Conservation (phyloP, 2,329 filamentous ascomycete genomes). For the Ampelomyces quisqualis region DNA sequence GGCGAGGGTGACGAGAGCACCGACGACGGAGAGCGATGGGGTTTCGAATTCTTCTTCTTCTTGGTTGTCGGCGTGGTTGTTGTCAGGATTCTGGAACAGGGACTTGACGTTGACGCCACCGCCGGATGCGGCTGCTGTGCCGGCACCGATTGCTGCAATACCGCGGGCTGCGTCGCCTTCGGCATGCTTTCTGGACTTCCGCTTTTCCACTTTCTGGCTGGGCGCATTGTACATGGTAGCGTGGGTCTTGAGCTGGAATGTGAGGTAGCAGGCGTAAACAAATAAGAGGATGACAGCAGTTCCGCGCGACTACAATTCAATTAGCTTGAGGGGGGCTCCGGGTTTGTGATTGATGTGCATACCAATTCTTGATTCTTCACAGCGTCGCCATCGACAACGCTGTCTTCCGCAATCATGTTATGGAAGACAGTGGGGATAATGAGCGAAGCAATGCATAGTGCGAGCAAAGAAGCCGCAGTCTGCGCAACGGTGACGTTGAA, state of each 20-base stretch:
- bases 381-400: slow-evolving; percentile 21
- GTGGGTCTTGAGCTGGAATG: slow-evolving; percentile 91
- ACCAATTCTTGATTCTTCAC: slow-evolving; percentile 36
- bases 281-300: slow-evolving; percentile 78
- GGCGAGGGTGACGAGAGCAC: slow-evolving; percentile 70
- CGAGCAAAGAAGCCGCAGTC: slow-evolving; percentile 78
- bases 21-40: slow-evolving; percentile 70
- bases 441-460: slow-evolving; percentile 74
- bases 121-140: slow-evolving; percentile 53
- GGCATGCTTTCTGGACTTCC: slow-evolving; percentile 48
- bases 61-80: slow-evolving; percentile 42
- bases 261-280: slow-evolving; percentile 79
- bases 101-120: slow-evolving; percentile 54
- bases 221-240: slow-evolving; percentile 75
- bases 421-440: slow-evolving; percentile 87
- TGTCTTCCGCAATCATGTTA: slow-evolving; percentile 36
- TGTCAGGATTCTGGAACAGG: slow-evolving; percentile 43
- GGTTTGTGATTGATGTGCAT: too few relatives aligned
- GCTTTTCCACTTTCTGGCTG: slow-evolving; percentile 72
- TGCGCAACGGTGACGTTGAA: slow-evolving; percentile 94
- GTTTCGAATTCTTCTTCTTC: slow-evolving; percentile 71
- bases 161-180: slow-evolving; percentile 53
- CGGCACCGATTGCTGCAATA: slow-evolving; percentile 56
- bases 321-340: too few relatives aligned
- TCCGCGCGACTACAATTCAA: too few relatives aligned